Evolutionary conservation across 805 yeast genomes (phyloP), one percentile per base, ranked within the genome.

Genomic region (Saturnispora hagleri): DNA sequence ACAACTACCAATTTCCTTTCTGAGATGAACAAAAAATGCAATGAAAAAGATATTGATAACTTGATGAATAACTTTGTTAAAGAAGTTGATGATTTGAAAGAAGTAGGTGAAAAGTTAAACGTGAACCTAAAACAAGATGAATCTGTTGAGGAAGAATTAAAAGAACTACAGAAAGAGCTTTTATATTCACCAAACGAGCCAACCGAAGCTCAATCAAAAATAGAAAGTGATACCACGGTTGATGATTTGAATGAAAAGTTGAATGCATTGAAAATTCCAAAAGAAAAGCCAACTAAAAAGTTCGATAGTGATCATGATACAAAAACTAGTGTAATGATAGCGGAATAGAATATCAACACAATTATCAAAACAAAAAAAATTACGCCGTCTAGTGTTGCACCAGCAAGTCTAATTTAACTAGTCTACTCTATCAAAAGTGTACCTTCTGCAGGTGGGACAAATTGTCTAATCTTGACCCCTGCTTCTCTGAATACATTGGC

Each of bases 401-500:
- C 9, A 8, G 28, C 28, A 26, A 5, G 7, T 26, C 9, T 8
- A 26, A 17, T n/a, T 22, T 6, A 3, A 24, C 7, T 2, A 40
- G 17, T 10, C n/a, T 31, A 48, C 10, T 40, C 43, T 12, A 42
- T 34, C 35, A 49, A n/a, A 34, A 49, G 42, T 2, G 65, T 59
- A 4, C 68, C 68, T 26, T 56, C 53, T n/a, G 57, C 48, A 15
- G 77, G 72, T 20, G 74, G 70, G 2, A 61, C 69, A 55, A 70
- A 82, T 59, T 84, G 87, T 57, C 97, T 74, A 18, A 93, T 69
- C 10, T 68, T 62, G 4, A 91, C 83, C 0, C 88, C 86, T 0
- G 90, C 97, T 51, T 81, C 81, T 46, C 73, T 73, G 65, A 91
- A 73, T 0, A 93, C 91, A 47, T 72, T 69, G 46, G 82, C 83